Percentiles rank a stretch among this genome's conserved stretches.
Conservation (phyloP, 352 stramenopile genomes). For the Globisporangium middletonii region DNA sequence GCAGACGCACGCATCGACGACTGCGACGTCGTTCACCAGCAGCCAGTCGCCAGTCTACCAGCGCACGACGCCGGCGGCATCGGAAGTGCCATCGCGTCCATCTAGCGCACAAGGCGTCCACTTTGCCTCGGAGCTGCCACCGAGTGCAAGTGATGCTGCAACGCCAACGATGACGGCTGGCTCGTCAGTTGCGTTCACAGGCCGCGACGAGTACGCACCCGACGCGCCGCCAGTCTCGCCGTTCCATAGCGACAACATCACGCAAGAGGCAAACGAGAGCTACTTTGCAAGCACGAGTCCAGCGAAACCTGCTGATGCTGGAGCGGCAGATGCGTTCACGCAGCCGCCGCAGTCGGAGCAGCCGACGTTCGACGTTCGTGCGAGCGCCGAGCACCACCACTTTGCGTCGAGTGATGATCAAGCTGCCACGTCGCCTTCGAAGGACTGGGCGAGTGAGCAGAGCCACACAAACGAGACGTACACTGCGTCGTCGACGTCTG, state of each 20-base stretch:
- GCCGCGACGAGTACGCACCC: not conserved
- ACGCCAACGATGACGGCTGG: not conserved
- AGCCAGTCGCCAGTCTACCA: no score
- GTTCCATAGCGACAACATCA: not conserved
- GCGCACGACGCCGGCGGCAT: no score
- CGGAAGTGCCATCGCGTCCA: no score
- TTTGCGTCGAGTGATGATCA: not conserved
- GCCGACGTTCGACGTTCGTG: not conserved
- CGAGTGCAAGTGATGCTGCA: no score
- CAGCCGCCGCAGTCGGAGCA: not conserved
- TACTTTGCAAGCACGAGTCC: slow-evolving; percentile 8
- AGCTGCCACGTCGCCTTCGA: not conserved
- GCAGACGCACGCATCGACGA: not conserved
- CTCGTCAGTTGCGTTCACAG: not conserved
- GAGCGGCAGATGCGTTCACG: not conserved
- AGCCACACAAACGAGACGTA: not conserved
- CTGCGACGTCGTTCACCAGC: no score
- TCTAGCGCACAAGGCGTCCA: not conserved
- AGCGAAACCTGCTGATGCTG: slow-evolving; percentile 1
- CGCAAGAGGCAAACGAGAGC: not conserved
- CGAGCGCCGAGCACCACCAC: slow-evolving; percentile 1
- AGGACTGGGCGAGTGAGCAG: slow-evolving; percentile 6
- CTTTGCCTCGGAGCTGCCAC: not conserved
- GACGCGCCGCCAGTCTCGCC: not conserved
- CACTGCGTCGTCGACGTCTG: not conserved